These are phyloP conservation scores for Rhynchosporium secalis DNA, from an alignment of 2,329 filamentous ascomycete species.

Conservation along the genomic window DNA sequence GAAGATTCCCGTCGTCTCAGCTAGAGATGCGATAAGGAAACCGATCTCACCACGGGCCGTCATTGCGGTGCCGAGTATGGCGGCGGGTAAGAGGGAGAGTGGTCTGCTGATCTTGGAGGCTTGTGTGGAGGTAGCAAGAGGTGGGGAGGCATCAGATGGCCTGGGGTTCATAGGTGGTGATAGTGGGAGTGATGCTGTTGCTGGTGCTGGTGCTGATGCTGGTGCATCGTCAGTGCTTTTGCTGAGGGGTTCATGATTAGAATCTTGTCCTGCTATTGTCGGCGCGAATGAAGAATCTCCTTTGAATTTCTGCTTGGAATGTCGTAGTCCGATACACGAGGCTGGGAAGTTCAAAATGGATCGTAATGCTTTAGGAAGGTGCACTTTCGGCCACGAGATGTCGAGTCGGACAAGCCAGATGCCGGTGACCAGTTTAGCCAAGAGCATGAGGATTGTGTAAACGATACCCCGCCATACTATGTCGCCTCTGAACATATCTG, in stretches of 20 bases:
- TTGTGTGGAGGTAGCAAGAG: not conserved
- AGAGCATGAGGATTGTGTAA: conserved; percentile 69
- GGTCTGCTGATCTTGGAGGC: conserved; percentile 46
- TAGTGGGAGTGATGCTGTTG: too few relatives aligned
- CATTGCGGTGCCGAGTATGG: conserved; percentile 56
- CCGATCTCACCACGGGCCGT: conserved; percentile 78
- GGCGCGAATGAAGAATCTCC: not conserved
- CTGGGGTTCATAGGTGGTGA: not conserved
- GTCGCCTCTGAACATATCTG: conserved; percentile 61
- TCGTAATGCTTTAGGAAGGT: not conserved
- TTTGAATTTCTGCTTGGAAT: not conserved
- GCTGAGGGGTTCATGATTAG: not conserved
- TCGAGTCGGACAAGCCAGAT: conserved; percentile 7
- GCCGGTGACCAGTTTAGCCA: conserved; percentile 49
- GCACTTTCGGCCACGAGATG: not conserved
- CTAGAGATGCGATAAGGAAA: conserved; percentile 71
- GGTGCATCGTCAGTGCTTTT: not conserved
- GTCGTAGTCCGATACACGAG: not conserved
- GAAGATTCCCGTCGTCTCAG: conserved; percentile 51
- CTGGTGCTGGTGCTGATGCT: not conserved
- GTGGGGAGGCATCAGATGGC: not conserved
- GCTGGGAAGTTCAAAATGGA: not conserved
- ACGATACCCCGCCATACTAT: conserved; percentile 73
- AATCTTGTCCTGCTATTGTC: not conserved
- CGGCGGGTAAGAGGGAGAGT: conserved; percentile 64